Conservation (phyloP, 2,329 filamentous ascomycete species). For the Pestalotiopsis sp. region DNA sequence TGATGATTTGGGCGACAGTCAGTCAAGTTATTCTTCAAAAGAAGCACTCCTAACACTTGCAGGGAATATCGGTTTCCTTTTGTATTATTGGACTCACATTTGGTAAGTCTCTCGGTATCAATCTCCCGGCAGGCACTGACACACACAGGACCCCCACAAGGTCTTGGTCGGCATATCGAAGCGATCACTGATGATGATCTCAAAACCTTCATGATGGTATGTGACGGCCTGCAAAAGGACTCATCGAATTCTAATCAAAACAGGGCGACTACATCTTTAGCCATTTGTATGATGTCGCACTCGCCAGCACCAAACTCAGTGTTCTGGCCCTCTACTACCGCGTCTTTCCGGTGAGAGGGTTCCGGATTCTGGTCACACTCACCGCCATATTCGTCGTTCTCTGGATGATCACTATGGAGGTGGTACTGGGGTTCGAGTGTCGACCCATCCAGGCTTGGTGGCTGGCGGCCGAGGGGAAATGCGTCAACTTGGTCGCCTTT, state of each 20-base stretch:
- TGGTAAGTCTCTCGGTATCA: not conserved
- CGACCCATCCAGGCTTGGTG: constrained; percentile 27
- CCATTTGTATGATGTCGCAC: constrained; percentile 28
- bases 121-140: constrained; percentile 13
- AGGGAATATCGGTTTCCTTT: not conserved
- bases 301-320: constrained; percentile 28
- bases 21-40: not conserved
- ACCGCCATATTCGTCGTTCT: constrained; percentile 19
- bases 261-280: constrained; percentile 30
- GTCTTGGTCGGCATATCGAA: constrained; percentile 26
- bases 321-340: constrained; percentile 28
- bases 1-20: constrained; percentile 29
- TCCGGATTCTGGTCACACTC: constrained; percentile 16
- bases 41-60: not conserved
- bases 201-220: constrained; percentile 23
- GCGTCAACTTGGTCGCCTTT: constrained; percentile 25
- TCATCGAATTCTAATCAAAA: not conserved
- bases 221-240: not conserved
- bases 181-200: constrained; percentile 17
- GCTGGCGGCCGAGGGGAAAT: constrained; percentile 20
- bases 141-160: constrained; percentile 23
- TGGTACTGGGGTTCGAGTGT: constrained; percentile 25
- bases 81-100: not conserved
- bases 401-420: constrained; percentile 27
- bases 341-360: constrained; percentile 21